These are phyloP conservation scores for Hypomontagnella monticulosa DNA, from an alignment of 495 filamentous ascomycete species.

Conservation along the genomic window DNA sequence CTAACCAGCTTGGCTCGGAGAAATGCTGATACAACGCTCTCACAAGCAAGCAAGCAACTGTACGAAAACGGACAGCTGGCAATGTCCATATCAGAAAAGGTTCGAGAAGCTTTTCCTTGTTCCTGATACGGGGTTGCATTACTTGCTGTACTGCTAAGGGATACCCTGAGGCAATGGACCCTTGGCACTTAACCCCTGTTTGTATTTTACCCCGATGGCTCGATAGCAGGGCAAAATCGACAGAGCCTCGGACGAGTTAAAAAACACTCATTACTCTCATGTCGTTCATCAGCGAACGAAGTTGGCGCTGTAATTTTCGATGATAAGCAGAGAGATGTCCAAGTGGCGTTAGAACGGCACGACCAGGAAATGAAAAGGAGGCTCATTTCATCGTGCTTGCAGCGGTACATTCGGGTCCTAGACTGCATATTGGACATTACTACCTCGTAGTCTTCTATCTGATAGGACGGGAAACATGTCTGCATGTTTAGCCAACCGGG, in stretches of 20 bases:
- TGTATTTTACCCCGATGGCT: constrained; percentile 23
- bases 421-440: constrained; percentile 27
- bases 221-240: constrained; percentile 32
- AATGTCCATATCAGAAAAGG: constrained; percentile 23
- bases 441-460: constrained; percentile 21
- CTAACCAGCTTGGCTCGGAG: constrained; percentile 22
- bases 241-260: constrained; percentile 40
- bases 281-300: constrained; percentile 2
- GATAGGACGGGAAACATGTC: constrained; percentile 31
- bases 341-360: background rate
- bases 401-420: constrained; percentile 16
- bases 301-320: constrained; percentile 16
- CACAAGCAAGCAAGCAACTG: constrained; percentile 6
- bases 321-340: background rate
- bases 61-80: constrained; percentile 15
- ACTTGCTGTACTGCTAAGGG: constrained; percentile 17
- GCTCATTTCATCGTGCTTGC: constrained; percentile 33
- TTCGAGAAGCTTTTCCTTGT: constrained; percentile 41
- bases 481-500: constrained; percentile 7
- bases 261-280: constrained; percentile 4
- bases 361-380: constrained; percentile 38
- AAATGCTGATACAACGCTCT: constrained; percentile 28
- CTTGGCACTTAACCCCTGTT: constrained; percentile 29
- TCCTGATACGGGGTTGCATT: constrained; percentile 39
- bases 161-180: constrained; percentile 29